Evolutionary conservation across 176 grass and related monocot species (phyloP).

Genomic region (Aegilops bicornis): DNA sequence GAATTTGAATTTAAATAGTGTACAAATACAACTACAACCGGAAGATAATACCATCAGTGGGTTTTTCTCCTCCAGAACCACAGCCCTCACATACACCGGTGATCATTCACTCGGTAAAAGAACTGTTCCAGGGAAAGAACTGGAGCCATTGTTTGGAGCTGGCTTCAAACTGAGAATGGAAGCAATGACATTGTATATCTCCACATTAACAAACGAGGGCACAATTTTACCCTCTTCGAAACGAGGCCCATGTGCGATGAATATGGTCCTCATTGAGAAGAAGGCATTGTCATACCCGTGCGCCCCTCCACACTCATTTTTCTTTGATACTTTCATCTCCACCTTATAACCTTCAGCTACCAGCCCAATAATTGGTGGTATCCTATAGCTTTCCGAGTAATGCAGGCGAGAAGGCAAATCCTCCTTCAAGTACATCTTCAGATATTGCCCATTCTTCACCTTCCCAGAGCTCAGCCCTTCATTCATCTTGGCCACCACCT

Average conservation of each 20-base stretch:
- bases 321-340: slow-evolving; percentile 40
- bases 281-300: slow-evolving; percentile 89
- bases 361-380: slow-evolving; percentile 77
- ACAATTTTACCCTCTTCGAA: slow-evolving; percentile 67
- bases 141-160: slow-evolving; percentile 83
- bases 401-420: slow-evolving; percentile 74
- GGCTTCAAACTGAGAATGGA: slow-evolving; percentile 70
- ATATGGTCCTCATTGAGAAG: slow-evolving; percentile 96
- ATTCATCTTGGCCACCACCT: slow-evolving; percentile 93
- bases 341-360: slow-evolving; percentile 85
- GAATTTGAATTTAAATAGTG: slow-evolving; percentile 16
- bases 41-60: slow-evolving; percentile 12
- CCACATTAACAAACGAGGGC: slow-evolving; percentile 79
- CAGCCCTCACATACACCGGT: background rate
- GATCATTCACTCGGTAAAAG: slow-evolving; percentile 57
- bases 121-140: slow-evolving; percentile 59
- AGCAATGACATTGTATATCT: slow-evolving; percentile 88
- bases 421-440: slow-evolving; percentile 86
- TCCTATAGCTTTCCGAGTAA: slow-evolving; percentile 70
- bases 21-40: slow-evolving; percentile 47
- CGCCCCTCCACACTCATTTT: slow-evolving; percentile 70
- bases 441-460: slow-evolving; percentile 59
- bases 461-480: slow-evolving; percentile 78
- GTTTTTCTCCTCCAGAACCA: slow-evolving; percentile 13
- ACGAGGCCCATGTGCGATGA: slow-evolving; percentile 69